A percentile compares a stretch with the other conserved stretches of the same genome.
Conservation (phyloP, 164 flowering plant genomes). For the Liriodendron chinense region DNA sequence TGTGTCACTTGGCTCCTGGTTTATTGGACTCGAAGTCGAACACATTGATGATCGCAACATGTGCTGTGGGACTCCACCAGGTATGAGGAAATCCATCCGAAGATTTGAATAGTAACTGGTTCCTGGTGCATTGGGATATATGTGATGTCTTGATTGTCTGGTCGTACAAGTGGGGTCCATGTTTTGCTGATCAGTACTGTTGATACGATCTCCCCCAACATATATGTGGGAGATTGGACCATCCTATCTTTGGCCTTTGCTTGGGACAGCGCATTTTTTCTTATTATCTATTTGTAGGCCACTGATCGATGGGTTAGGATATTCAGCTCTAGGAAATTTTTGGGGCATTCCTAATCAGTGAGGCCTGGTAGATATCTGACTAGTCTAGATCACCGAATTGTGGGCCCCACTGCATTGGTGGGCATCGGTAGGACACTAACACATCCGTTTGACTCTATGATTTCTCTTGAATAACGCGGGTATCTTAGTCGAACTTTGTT, state of each 20-base stretch:
- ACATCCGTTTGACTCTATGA: not conserved
- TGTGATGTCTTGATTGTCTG: not conserved
- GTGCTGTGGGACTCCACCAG: slow-evolving; percentile 95
- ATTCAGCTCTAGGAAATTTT: no score
- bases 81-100: slow-evolving; percentile 27
- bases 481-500: not conserved
- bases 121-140: not conserved
- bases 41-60: slow-evolving; percentile 80
- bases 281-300: not conserved
- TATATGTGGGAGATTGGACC: no score
- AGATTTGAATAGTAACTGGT: not conserved
- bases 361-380: no score
- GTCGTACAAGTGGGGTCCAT: not conserved
- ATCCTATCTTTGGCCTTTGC: not conserved
- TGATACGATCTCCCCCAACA: not conserved
- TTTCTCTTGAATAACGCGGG: not conserved
- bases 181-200: not conserved
- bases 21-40: slow-evolving; percentile 86
- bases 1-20: slow-evolving; percentile 90
- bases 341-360: no score
- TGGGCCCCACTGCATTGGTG: no score
- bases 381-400: no score
- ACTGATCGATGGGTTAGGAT: not conserved
- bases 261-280: not conserved
- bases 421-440: no score